Conservation (phyloP, 1,139 yeast genomes). For the Diutina rugosa region DNA sequence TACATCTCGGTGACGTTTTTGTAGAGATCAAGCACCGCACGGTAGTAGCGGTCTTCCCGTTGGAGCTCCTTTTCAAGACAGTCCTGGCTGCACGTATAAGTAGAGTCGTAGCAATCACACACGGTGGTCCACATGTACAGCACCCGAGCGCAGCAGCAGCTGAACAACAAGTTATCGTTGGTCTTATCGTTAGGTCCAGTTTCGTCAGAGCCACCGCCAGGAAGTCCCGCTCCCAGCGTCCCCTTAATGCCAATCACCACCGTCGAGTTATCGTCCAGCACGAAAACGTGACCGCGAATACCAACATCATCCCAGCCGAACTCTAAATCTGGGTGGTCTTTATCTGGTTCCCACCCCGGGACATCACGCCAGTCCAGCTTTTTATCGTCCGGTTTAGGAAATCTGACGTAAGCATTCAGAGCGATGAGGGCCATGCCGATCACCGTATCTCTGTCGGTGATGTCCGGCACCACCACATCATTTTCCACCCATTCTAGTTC, state of each 20-base stretch:
- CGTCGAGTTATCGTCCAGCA: constrained; percentile 45
- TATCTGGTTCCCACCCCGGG: constrained; percentile 35
- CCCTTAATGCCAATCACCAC: constrained; percentile 85
- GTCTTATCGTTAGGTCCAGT: constrained; percentile 71
- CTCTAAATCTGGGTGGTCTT: constrained; percentile 20
- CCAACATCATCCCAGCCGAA: constrained; percentile 88
- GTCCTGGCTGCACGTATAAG: constrained; percentile 81
- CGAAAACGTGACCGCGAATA: constrained; percentile 82
- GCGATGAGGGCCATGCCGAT: constrained; percentile 74
- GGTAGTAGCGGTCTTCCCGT: constrained; percentile 69
- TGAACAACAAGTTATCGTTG: constrained; percentile 80
- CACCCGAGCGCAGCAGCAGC: constrained; percentile 94
- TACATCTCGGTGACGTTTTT: constrained; percentile 55
- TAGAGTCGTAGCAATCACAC: constrained; percentile 80
- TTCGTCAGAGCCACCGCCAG: constrained; percentile 63
- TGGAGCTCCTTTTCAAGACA: constrained; percentile 73
- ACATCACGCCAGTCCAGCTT: constrained; percentile 77
- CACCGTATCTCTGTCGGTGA: constrained; percentile 61
- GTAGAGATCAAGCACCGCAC: constrained; percentile 69
- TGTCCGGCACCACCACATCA: constrained; percentile 51
- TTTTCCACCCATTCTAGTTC: constrained; percentile 43
- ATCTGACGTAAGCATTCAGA: constrained; percentile 78
- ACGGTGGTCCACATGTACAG: constrained; percentile 91
- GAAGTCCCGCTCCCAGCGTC: constrained; percentile 75
- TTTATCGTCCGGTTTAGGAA: constrained; percentile 44